These are phyloP conservation scores for Aspergillus caelatus DNA, from an alignment of 2,329 filamentous ascomycete species.

Conservation along the genomic window DNA sequence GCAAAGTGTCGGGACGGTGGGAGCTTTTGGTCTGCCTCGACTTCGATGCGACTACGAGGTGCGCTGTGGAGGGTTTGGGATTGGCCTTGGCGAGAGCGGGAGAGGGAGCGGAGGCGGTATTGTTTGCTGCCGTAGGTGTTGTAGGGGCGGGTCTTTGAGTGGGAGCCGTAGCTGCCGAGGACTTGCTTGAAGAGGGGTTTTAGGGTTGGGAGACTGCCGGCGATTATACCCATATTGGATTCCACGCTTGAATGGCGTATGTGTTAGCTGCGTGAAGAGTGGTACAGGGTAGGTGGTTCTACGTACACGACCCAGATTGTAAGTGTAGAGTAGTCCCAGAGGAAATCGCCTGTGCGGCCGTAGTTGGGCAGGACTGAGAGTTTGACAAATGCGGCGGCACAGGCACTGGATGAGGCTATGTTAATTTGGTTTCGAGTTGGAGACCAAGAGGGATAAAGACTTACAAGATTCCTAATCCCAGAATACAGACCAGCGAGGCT, in stretches of 20 bases:
- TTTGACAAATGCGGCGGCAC: conserved; percentile 48
- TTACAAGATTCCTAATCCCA: conserved; percentile 49
- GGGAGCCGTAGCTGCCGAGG: conserved; percentile 25
- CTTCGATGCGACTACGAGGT: neutral
- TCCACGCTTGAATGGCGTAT: conserved; percentile 22
- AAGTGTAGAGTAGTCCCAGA: conserved; percentile 52
- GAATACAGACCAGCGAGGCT: conserved; percentile 39
- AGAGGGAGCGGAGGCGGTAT: conserved; percentile 17
- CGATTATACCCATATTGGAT: conserved; percentile 34
- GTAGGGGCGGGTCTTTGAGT: conserved; percentile 16
- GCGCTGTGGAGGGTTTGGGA: conserved; percentile 1
- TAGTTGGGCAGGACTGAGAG: conserved; percentile 43
- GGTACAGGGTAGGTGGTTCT: too few relatives aligned
- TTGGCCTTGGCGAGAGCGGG: conserved; percentile 6
- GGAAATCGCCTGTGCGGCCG: conserved; percentile 44
- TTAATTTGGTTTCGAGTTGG: neutral
- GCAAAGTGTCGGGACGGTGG: neutral
- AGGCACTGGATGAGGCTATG: conserved; percentile 30
- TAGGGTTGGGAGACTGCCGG: conserved; percentile 34
- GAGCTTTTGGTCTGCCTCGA: neutral
- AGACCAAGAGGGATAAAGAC: conserved; percentile 4
- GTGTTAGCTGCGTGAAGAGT: neutral
- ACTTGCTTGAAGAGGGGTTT: conserved; percentile 34
- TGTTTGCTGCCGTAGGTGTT: conserved; percentile 15
- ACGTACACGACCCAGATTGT: conserved; percentile 50